Evolutionary conservation across 2,329 filamentous ascomycete species (phyloP).

Genomic region (Geoglossum cookeanum): DNA sequence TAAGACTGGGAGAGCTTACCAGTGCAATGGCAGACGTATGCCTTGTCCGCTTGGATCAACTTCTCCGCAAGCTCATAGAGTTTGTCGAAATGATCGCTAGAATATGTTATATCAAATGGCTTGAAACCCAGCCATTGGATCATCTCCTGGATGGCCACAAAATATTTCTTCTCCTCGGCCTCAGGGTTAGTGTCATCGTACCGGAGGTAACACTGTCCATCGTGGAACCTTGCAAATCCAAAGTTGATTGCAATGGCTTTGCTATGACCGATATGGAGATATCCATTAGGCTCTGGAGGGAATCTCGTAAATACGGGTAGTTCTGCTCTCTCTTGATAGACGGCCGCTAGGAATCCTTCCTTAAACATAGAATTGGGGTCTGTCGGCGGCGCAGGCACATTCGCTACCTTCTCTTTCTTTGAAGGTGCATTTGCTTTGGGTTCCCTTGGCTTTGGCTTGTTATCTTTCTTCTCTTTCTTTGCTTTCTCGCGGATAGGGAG

Average conservation of each 20-base stretch:
- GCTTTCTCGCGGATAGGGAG: not conserved
- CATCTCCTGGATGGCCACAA: constrained; percentile 74
- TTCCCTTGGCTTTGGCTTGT: constrained; percentile 13
- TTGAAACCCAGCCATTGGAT: constrained; percentile 73
- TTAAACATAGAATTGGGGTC: constrained; percentile 55
- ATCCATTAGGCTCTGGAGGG: constrained; percentile 81
- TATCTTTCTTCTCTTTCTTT: constrained; percentile 26
- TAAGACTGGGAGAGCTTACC: constrained; percentile 19
- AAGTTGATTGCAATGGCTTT: constrained; percentile 97
- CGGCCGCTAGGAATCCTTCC: constrained; percentile 53
- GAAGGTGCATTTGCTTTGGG: constrained; percentile 10
- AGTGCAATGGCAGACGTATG: constrained; percentile 74
- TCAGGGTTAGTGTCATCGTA: constrained; percentile 95
- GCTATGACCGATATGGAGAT: constrained; percentile 79
- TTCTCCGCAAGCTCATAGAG: constrained; percentile 81
- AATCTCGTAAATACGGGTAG: constrained; percentile 47
- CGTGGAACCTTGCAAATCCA: constrained; percentile 73
- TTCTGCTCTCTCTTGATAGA: constrained; percentile 41
- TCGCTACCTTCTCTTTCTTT: constrained; percentile 15
- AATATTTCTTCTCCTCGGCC: constrained; percentile 79
- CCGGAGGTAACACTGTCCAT: constrained; percentile 56
- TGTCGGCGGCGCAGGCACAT: constrained; percentile 14
- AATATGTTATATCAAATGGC: constrained; percentile 63
- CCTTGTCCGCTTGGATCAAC: constrained; percentile 49
- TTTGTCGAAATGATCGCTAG: constrained; percentile 74